Evolutionary conservation across 345 rosid species (phyloP), one percentile per base, ranked within the genome.

Genomic region (Clausena lansium): DNA sequence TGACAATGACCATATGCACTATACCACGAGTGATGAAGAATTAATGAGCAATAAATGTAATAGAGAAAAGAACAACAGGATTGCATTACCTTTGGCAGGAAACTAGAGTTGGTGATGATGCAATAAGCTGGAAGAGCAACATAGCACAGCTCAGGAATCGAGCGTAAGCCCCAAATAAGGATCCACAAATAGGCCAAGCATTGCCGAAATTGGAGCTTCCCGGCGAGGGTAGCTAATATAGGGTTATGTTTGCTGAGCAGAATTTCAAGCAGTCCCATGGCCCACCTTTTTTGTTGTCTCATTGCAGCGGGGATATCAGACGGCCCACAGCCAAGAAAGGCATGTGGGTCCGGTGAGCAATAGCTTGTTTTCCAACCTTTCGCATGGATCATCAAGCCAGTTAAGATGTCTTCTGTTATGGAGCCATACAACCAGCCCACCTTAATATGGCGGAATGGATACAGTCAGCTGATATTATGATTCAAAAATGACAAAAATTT

Each of bases 341-440:
- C 92, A 0, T 85, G 88, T 20, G 90, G 90, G 0, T 89, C 19
- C 0, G 89, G 93, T 0, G 25, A 7, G 4, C 71, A 61, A 2
- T 33, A 75, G 1, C 41, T 28, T 25, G 90, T 74, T 35, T 70
- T 83, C 94, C 96, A 94, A 2, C 92, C 96, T 75, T 82, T 87
- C 3, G 73, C 28, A 14, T 92, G 96, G 47, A 94, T 87, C 61
- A 9, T 36, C 2, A 89, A 15, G 9, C 97, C 87, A 0, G 98
- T 93, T 8, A 88, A 65, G 4, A 74, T 0, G 45, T 91, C 98
- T 80, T 94, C 95, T 2, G 89, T 14, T 0, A 76, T 50, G 20
- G 98, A 85, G 41, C 88, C 98, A 54, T 94, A 91, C 47, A 85
- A 80, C 93, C 87, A 90, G 7, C 98, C 97, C 10, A 87, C 25